Base-by-base conservation (phyloP, 371 early-diverging fungal species). In the Actinomucor elegans region DNA sequence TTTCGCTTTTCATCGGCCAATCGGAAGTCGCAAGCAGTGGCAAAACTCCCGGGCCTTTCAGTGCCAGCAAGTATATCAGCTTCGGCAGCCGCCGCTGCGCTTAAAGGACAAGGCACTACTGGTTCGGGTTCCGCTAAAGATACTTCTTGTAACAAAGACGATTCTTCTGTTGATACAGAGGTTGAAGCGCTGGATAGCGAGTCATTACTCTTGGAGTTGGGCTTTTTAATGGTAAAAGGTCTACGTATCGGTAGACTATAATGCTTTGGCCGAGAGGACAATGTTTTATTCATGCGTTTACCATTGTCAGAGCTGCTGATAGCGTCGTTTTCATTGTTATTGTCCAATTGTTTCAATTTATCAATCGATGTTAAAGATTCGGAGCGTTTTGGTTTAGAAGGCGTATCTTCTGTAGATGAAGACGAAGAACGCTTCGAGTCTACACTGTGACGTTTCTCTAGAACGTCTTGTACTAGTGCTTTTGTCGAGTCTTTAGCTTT, bases 1-100 rank as follows among this genome's bases (percentile, higher is more conserved):
- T 77, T 75, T 26, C 75, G 56, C 43, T 71, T 73, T 26, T 71
- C 69, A 40, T 65, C 74, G 14, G 79, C 77, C 47, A 65, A 50
- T 41, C 43, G 52, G 47, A 64, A 52, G 23, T 66, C 65, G 31
- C 66, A 65, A 14, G 55, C 60, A 31, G 57, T 53, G 47, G 70
- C 66, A 51, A 65, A 56, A 59, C 59, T 57, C 18, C 68, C 64
- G 53, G 61, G 57, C 54, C 49, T 52, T 26, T 58, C 51, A 4
- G 3, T 11, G 7, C 34, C 48, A 36, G 55, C 44, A 4, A 49
- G 44, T 12, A 59, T 28, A 9, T 52, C 53, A 23, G 51, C 46
- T 34, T 55, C 52, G 14, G 49, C 55, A 10, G 40, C 48, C 4
- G 48, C 50, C 11, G 55, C 55, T 24, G 35, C 31, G 38, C 20